Evolutionary conservation across 495 filamentous ascomycete species (phyloP).

Genomic region (Neurospora sp.): DNA sequence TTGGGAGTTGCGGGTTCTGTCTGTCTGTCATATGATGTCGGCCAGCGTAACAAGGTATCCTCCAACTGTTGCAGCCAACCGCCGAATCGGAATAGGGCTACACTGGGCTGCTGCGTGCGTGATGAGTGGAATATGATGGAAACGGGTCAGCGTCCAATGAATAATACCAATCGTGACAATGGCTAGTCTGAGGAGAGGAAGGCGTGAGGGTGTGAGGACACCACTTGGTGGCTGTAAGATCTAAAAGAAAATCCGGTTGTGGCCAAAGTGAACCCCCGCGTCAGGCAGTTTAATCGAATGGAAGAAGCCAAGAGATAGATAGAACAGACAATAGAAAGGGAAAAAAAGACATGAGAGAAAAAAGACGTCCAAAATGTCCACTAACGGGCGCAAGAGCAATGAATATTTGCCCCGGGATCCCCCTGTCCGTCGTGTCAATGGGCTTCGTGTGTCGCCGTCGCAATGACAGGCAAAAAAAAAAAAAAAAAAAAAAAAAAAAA

Average conservation of each 20-base stretch:
- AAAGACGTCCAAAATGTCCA: background rate
- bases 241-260: background rate
- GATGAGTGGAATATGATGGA: background rate
- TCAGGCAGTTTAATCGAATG: background rate
- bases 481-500: background rate
- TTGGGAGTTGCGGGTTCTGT: background rate
- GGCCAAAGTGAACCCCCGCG: background rate
- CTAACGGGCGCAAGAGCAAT: background rate
- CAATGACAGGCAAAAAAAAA: background rate
- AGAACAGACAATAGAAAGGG: background rate
- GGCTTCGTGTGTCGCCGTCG: background rate
- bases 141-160: background rate
- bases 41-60: background rate
- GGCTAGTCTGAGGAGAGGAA: background rate
- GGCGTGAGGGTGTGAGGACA: background rate
- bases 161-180: background rate
- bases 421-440: background rate
- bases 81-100: background rate
- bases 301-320: background rate
- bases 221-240: background rate
- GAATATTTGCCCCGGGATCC: background rate
- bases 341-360: background rate
- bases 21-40: background rate
- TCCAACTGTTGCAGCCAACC: background rate
- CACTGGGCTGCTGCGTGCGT: background rate